These are phyloP conservation scores for Kazachstania kunashirensis DNA, from an alignment of 805 yeast species.

Conservation along the genomic window DNA sequence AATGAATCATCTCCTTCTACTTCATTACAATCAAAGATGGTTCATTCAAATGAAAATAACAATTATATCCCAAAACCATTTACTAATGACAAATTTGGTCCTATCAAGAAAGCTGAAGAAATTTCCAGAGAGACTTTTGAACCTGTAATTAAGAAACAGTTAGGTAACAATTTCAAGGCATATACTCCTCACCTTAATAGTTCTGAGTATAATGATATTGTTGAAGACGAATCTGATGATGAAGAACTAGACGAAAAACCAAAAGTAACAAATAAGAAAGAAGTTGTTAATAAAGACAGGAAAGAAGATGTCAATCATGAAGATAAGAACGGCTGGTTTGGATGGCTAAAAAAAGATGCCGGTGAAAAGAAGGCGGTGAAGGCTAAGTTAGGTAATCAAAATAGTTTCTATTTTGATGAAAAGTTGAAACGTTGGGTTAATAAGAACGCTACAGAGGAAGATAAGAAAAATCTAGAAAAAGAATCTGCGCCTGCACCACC, in stretches of 20 bases:
- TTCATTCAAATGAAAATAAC: too few relatives aligned
- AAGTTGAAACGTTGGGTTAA: constrained; percentile 82
- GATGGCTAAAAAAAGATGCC: constrained; percentile 54
- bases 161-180: constrained; percentile 14
- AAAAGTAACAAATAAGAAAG: constrained; percentile 17
- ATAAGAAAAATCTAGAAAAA: constrained; percentile 42
- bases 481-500: constrained; percentile 71
- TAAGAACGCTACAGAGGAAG: constrained; percentile 55
- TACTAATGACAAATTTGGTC: constrained; percentile 12
- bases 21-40: too few relatives aligned
- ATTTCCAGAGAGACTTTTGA: constrained; percentile 16
- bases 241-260: constrained; percentile 21
- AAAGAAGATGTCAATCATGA: constrained; percentile 16
- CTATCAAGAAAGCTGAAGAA: constrained; percentile 16
- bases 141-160: constrained; percentile 24
- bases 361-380: constrained; percentile 66
- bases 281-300: constrained; percentile 9
- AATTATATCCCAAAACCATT: neutral
- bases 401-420: constrained; percentile 67
- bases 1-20: too few relatives aligned
- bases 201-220: constrained; percentile 37
- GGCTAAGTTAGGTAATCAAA: constrained; percentile 77
- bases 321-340: constrained; percentile 34
- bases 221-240: constrained; percentile 36
- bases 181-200: constrained; percentile 10